phyloP scores from a whole-genome alignment of 2,329 filamentous ascomycete species.

The Verticillium longisporum region DNA sequence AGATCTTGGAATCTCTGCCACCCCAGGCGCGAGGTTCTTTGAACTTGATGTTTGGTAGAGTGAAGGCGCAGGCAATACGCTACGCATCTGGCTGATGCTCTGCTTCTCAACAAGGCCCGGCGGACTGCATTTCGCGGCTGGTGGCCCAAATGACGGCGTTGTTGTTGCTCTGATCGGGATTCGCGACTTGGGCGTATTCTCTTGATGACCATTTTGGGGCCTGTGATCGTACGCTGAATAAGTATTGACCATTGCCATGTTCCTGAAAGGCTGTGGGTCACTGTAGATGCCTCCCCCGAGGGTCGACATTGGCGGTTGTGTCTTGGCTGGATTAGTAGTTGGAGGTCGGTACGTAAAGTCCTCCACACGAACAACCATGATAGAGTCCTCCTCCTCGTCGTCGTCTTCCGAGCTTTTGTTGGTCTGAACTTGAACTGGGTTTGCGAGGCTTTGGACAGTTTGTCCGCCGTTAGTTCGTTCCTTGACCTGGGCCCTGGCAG shows the following conservation, averaged over 20 bases:
- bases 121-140: background rate
- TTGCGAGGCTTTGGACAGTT: background rate
- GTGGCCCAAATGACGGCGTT: background rate
- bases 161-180: background rate
- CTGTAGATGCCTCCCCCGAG: background rate
- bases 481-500: background rate
- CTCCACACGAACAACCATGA: background rate
- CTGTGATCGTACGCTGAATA: background rate
- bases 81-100: background rate
- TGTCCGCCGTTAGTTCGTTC: background rate
- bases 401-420: background rate
- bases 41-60: background rate
- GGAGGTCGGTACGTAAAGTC: background rate
- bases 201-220: background rate
- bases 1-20: background rate
- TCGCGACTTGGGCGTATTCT: background rate
- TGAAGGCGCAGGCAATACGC: background rate
- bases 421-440: background rate
- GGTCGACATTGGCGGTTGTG: background rate
- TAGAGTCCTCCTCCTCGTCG: background rate
- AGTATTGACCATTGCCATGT: background rate
- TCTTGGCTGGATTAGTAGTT: background rate
- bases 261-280: background rate
- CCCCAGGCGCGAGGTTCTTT: background rate
- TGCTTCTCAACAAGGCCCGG: background rate